phyloP scores from a whole-genome alignment of 139 green algal species.

The Gonium pectorale region DNA sequence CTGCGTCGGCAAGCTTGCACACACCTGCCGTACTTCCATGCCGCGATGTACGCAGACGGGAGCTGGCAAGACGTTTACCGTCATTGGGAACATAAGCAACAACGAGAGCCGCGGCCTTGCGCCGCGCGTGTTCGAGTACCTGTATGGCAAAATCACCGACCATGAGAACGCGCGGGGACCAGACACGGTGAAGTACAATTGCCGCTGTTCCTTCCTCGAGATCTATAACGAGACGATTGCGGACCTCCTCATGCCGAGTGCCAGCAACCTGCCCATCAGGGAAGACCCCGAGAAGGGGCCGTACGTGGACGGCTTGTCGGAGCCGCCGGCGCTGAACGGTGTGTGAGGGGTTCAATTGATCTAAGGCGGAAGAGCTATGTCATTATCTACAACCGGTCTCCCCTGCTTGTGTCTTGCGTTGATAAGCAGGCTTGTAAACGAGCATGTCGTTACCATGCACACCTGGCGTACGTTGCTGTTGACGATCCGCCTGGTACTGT shows the following conservation, averaged over 20 bases:
- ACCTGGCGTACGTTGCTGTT: no score
- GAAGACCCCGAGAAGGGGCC: slow-evolving; percentile 82
- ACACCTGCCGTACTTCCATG: no score
- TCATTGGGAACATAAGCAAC: slow-evolving; percentile 66
- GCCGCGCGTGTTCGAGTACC: slow-evolving; percentile 85
- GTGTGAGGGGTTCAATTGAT: no score
- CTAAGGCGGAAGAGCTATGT: no score
- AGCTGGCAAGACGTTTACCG: slow-evolving; percentile 83
- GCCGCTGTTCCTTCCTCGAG: slow-evolving; percentile 78
- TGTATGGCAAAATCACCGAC: slow-evolving; percentile 81
- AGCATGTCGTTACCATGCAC: no score
- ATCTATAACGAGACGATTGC: slow-evolving; percentile 98
- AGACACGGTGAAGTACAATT: slow-evolving; percentile 40
- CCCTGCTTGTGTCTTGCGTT: no score
- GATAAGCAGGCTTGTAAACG: no score
- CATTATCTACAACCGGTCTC: no score
- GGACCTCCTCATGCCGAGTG: slow-evolving; percentile 80
- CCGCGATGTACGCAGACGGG: no score
- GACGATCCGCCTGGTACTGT: no score
- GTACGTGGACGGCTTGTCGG: slow-evolving; percentile 88
- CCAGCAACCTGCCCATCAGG: slow-evolving; percentile 72
- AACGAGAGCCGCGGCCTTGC: slow-evolving; percentile 77
- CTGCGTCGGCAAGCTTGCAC: no score
- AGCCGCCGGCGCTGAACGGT: slow-evolving; percentile 83
- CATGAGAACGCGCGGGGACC: slow-evolving; percentile 58